Evolutionary conservation across 441 rosid species (phyloP).

Genomic region (Erysimum cheiri): DNA sequence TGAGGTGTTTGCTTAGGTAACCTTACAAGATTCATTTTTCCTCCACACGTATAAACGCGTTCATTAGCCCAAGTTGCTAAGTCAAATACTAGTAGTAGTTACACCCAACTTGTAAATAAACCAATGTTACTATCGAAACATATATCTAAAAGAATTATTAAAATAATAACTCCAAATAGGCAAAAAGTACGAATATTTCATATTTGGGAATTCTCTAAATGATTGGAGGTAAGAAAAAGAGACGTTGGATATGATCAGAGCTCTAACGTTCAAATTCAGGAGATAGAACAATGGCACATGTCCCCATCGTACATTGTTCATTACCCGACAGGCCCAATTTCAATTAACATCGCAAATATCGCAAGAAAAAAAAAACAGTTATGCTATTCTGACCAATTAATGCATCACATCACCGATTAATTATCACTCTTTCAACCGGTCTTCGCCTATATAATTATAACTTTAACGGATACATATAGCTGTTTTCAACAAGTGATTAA

Average conservation of each 20-base stretch:
- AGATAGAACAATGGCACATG: slow-evolving; percentile 29
- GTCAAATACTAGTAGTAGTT: slow-evolving; percentile 5
- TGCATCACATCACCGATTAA: slow-evolving; percentile 15
- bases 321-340: slow-evolving; percentile 1
- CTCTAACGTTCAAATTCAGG: slow-evolving; percentile 33
- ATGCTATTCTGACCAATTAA: neutral
- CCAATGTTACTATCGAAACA: neutral
- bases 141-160: neutral
- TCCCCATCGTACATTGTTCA: slow-evolving; percentile 31
- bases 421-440: slow-evolving; percentile 14
- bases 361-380: neutral
- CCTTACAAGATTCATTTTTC: neutral
- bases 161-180: slow-evolving; percentile 1
- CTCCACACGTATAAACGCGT: slow-evolving; percentile 27
- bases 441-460: neutral
- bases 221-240: slow-evolving; percentile 19
- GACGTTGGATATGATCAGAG: slow-evolving; percentile 33
- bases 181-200: slow-evolving; percentile 23
- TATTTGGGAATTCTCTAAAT: slow-evolving; percentile 25
- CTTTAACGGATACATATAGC: slow-evolving; percentile 29
- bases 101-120: slow-evolving; percentile 10
- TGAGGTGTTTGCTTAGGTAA: slow-evolving; percentile 30
- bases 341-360: too few species aligned
- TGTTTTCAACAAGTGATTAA: slow-evolving; percentile 18
- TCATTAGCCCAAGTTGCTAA: neutral